Base-by-base conservation (phyloP, 1,284 basidiomycete genomes). In the Sparassis latifolia region DNA sequence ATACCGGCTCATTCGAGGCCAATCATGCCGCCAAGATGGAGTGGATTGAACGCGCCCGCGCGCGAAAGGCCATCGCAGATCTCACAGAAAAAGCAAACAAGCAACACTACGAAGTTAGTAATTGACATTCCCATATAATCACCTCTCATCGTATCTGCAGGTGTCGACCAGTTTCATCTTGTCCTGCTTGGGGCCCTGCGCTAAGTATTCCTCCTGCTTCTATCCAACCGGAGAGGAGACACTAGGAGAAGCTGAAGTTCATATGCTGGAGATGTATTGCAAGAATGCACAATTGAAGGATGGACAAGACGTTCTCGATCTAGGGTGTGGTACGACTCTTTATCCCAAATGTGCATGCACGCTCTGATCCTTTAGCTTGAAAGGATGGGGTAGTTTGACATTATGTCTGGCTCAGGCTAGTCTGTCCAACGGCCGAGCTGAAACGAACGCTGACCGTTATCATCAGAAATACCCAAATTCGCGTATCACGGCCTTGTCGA, bases 221-320 rank as follows among this genome's bases (percentile, higher is more conserved):
- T 89, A 84, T 66, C 82, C 81, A 0, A 82, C 77, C 4, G 83
- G 82, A 9, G 75, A 71, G 28, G 84, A 86, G 58, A 80, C 77
- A 0, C 68, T 90, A 0, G 84, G 73, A 6, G 75, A 89, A 60
- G 87, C 86, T 0, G 87, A 91, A 55, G 70, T 77, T 9, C 66
- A 79, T 33, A 89, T 89, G 79, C 67, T 90, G 33, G 77, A 85
- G 57, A 79, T 74, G 55, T 89, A 90, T 62, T 88, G 84, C 62
- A 66, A 74, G 46, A 88, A 86, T 58, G 86, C 86, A 0, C 71
- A 78, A 45, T 60, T 91, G 6, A 69, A 62, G 41, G 83, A 90
- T 57, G 86, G 85, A 0, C 72, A 79, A 53, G 79, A 83, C 53
- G 74, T 89, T 27, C 67, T 89, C 33, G 87, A 90, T 65, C 67